Percentiles rank a stretch among this genome's conserved stretches.
Conservation (phyloP, 1,284 basidiomycete genomes). For the Trichosporon coremiiforme region DNA sequence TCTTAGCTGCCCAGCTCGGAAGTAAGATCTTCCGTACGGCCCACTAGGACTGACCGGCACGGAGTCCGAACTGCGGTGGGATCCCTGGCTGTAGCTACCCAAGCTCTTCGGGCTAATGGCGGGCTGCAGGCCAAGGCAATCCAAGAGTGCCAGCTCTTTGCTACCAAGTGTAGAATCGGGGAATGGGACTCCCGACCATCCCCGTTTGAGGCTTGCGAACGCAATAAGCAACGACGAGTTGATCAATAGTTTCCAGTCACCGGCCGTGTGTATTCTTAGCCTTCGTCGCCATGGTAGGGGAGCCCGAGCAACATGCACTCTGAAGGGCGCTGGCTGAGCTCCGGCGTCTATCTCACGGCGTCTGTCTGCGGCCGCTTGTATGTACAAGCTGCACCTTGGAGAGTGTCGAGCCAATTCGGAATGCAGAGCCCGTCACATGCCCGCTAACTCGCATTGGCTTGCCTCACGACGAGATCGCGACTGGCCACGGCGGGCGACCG, state of each 20-base stretch:
- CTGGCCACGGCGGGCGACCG: not conserved
- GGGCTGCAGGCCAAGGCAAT: not conserved
- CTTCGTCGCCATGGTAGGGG: too few relatives aligned
- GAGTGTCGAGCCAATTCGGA: not conserved
- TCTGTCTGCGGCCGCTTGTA: not conserved
- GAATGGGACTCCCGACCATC: not conserved
- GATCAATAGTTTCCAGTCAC: too few relatives aligned
- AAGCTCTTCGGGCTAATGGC: not conserved
- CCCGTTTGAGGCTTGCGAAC: not conserved
- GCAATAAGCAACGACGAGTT: too few relatives aligned
- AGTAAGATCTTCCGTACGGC: not conserved
- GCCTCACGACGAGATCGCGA: not conserved
- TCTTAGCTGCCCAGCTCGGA: too few relatives aligned
- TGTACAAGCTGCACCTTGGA: not conserved
- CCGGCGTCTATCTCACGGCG: too few relatives aligned
- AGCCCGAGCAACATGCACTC: too few relatives aligned
- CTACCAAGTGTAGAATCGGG: not conserved
- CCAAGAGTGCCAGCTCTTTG: not conserved
- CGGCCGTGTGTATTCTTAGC: too few relatives aligned
- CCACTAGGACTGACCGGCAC: not conserved
- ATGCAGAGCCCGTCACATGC: not conserved
- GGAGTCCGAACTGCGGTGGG: not conserved
- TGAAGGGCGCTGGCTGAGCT: too few relatives aligned
- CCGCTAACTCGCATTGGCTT: not conserved
- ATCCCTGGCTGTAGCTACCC: not conserved